Conservation (phyloP, 177 flowering plant genomes). For the Vitis hybrid region DNA sequence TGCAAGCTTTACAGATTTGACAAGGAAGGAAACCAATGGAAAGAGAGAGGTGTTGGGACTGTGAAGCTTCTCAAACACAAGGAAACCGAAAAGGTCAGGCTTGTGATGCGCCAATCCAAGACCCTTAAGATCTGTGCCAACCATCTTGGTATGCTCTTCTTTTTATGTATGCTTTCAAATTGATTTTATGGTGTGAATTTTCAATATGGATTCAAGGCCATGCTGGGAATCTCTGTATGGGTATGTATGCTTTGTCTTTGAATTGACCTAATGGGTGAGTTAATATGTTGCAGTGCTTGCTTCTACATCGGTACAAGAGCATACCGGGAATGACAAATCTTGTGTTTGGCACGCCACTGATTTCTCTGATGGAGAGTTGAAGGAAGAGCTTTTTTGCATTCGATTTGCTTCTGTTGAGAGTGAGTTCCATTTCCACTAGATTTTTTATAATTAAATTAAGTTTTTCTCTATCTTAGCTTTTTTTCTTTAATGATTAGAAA, state of each 20-base stretch:
- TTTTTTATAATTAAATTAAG: background rate
- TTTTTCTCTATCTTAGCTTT: background rate
- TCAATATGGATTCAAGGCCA: too few species aligned
- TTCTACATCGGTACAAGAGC: slow-evolving; percentile 43
- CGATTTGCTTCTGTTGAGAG: slow-evolving; percentile 50
- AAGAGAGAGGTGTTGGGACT: slow-evolving; percentile 56
- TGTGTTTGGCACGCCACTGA: slow-evolving; percentile 69
- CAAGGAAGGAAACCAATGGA: slow-evolving; percentile 61
- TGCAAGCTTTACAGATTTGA: slow-evolving; percentile 58
- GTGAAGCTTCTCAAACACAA: slow-evolving; percentile 59
- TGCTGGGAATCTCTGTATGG: too few species aligned
- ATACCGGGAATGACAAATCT: slow-evolving; percentile 56
- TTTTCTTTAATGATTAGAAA: background rate
- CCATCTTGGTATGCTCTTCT: slow-evolving; percentile 35
- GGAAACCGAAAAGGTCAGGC: slow-evolving; percentile 41
- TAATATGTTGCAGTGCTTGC: slow-evolving; percentile 34
- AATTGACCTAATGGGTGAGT: background rate
- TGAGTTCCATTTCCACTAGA: slow-evolving; percentile 22
- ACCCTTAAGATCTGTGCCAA: slow-evolving; percentile 65
- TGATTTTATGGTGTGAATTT: background rate
- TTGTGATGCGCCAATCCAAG: slow-evolving; percentile 58
- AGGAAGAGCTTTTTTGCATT: slow-evolving; percentile 50
- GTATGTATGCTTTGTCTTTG: too few species aligned
- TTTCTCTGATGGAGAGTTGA: slow-evolving; percentile 58
- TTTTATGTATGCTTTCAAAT: background rate